phyloP scores from a whole-genome alignment of 345 rosid genomes.

The Triadica sebifera region DNA sequence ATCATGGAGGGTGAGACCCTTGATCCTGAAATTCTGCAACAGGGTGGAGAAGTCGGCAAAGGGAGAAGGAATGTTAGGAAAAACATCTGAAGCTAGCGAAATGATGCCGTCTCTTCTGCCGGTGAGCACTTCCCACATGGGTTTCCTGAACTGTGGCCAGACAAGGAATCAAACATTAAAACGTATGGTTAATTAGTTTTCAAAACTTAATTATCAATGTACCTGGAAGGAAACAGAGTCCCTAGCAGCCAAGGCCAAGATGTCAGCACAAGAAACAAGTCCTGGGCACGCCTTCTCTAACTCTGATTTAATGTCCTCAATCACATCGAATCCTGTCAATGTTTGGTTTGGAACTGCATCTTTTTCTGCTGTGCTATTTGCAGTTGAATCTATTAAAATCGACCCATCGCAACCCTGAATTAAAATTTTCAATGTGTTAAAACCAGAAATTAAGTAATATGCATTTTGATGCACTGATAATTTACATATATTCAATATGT shows the following conservation, averaged over 20 bases:
- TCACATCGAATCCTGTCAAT: slow-evolving; percentile 47
- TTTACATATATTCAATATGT: no score
- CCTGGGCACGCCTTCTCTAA: slow-evolving; percentile 56
- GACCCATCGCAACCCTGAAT: slow-evolving; percentile 13
- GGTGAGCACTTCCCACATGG: slow-evolving; percentile 65
- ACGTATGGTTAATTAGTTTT: no score
- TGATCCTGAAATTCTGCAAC: slow-evolving; percentile 28
- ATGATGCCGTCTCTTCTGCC: slow-evolving; percentile 71
- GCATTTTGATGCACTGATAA: no score
- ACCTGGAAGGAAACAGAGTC: slow-evolving; percentile 57
- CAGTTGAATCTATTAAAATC: slow-evolving; percentile 43
- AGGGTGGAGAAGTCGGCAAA: slow-evolving; percentile 50
- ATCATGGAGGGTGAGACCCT: slow-evolving; percentile 55
- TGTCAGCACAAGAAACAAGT: slow-evolving; percentile 66
- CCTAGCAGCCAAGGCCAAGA: slow-evolving; percentile 52
- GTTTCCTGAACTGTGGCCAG: slow-evolving; percentile 36
- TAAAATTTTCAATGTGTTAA: no score
- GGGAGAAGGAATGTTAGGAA: slow-evolving; percentile 53
- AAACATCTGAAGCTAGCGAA: slow-evolving; percentile 42
- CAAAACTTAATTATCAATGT: background rate
- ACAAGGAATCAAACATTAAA: no score
- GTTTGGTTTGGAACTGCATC: slow-evolving; percentile 50
- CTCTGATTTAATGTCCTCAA: slow-evolving; percentile 50
- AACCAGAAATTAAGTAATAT: no score
- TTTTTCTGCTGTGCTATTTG: slow-evolving; percentile 44